phyloP scores from a whole-genome alignment of 139 green algal species.

The Chlamydomonas sphaeroides region DNA sequence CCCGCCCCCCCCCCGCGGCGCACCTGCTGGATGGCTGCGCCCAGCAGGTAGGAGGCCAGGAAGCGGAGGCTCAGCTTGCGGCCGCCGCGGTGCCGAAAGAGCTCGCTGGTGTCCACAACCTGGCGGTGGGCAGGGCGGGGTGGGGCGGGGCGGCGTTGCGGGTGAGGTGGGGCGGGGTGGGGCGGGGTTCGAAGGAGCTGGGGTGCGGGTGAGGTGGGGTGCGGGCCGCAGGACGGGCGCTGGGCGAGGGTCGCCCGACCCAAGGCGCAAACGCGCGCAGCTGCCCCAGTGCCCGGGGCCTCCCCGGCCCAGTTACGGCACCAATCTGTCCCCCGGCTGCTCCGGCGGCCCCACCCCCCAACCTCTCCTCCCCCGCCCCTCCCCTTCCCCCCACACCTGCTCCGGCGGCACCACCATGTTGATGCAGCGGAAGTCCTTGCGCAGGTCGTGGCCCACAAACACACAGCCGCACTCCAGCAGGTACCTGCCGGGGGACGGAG shows the following conservation, averaged over 20 bases:
- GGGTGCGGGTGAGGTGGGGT: too few relatives aligned
- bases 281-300: too few relatives aligned
- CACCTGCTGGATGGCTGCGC: conserved; percentile 81
- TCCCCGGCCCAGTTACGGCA: too few relatives aligned
- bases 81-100: conserved; percentile 82
- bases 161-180: background rate
- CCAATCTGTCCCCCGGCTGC: too few relatives aligned
- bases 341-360: too few relatives aligned
- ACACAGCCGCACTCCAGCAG: conserved; percentile 87
- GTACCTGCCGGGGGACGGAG: conserved; percentile 54
- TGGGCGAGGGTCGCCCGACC: too few relatives aligned
- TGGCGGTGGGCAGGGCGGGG: conserved; percentile 33
- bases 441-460: conserved; percentile 95
- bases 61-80: conserved; percentile 94
- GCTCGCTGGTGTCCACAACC: conserved; percentile 94
- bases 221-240: too few relatives aligned
- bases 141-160: background rate
- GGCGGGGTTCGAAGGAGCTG: too few relatives aligned
- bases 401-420: conserved; percentile 92
- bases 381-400: conserved; percentile 70
- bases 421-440: conserved; percentile 96
- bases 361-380: too few relatives aligned
- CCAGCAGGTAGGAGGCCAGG: conserved; percentile 90
- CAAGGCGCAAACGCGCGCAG: too few relatives aligned
- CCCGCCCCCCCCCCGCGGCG: too few relatives aligned